A percentile compares a stretch with the other conserved stretches of the same genome.
Evolutionary conservation across 768 basidiomycete genomes (phyloP).

Genomic region (Leccinum uliginosum): DNA sequence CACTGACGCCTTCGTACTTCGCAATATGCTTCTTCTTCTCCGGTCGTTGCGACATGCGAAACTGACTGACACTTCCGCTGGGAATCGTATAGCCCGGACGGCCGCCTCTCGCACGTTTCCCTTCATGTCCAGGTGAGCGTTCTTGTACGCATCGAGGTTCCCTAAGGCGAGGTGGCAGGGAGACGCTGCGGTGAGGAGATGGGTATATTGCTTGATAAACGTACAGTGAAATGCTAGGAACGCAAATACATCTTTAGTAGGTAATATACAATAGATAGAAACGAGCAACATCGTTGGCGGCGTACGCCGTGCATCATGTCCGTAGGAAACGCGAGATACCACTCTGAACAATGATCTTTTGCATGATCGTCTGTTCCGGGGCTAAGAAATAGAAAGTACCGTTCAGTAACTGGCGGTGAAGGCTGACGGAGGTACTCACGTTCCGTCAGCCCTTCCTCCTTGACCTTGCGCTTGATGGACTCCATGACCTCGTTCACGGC

Average conservation of each 20-base stretch:
- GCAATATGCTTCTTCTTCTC: constrained; percentile 57
- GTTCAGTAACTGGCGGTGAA: neutral
- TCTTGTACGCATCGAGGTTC: constrained; percentile 92
- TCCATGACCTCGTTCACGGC: constrained; percentile 91
- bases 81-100: constrained; percentile 96
- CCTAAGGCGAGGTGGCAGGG: constrained; percentile 34
- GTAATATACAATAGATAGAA: neutral
- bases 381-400: constrained; percentile 39
- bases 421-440: constrained; percentile 44
- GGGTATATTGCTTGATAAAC: constrained; percentile 2
- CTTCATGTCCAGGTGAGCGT: constrained; percentile 44
- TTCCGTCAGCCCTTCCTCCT: constrained; percentile 79
- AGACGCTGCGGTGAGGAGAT: too few species aligned
- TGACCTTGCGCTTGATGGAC: constrained; percentile 86
- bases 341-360: constrained; percentile 76
- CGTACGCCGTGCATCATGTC: constrained; percentile 14
- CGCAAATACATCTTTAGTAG: neutral
- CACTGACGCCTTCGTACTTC: constrained; percentile 88
- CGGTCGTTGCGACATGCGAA: neutral
- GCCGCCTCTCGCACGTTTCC: constrained; percentile 26
- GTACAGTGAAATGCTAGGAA: constrained; percentile 10
- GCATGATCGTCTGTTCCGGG: constrained; percentile 84
- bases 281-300: neutral
- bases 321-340: constrained; percentile 74
- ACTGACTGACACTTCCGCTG: constrained; percentile 25